These are phyloP conservation scores for Solanum ossicruentum DNA, from an alignment of 257 asterid species.

Conservation along the genomic window DNA sequence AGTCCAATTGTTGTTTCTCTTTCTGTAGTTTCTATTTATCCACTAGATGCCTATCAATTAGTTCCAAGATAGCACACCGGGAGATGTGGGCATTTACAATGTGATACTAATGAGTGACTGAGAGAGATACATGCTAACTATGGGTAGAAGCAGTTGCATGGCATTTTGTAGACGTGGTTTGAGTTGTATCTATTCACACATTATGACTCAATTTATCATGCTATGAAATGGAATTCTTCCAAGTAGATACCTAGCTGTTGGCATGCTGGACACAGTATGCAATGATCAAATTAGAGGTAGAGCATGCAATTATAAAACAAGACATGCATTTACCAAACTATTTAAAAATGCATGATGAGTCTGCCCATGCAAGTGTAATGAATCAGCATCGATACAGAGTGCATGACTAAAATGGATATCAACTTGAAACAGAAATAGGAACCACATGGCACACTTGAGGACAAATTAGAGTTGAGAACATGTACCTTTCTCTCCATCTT, in stretches of 20 bases:
- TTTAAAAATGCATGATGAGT: neutral
- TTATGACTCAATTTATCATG: neutral
- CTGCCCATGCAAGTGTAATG: neutral
- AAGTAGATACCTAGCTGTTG: neutral
- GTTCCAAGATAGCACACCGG: neutral
- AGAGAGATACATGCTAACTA: neutral
- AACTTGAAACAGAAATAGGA: neutral
- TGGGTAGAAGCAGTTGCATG: neutral
- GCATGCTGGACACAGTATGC: neutral
- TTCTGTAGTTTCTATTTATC: neutral
- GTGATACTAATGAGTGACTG: neutral
- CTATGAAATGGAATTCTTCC: neutral
- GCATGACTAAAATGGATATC: neutral
- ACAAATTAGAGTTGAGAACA: neutral
- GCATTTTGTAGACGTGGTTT: neutral
- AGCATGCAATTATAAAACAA: neutral
- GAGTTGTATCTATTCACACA: neutral
- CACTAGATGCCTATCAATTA: neutral
- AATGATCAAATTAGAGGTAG: neutral
- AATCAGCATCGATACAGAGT: neutral
- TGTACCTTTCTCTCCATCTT: constrained; percentile 93
- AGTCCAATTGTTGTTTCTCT: neutral
- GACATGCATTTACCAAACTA: neutral
- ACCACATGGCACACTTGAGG: neutral
- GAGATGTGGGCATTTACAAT: neutral